phyloP scores from a whole-genome alignment of 345 rosid species.

The Populus deltoides region DNA sequence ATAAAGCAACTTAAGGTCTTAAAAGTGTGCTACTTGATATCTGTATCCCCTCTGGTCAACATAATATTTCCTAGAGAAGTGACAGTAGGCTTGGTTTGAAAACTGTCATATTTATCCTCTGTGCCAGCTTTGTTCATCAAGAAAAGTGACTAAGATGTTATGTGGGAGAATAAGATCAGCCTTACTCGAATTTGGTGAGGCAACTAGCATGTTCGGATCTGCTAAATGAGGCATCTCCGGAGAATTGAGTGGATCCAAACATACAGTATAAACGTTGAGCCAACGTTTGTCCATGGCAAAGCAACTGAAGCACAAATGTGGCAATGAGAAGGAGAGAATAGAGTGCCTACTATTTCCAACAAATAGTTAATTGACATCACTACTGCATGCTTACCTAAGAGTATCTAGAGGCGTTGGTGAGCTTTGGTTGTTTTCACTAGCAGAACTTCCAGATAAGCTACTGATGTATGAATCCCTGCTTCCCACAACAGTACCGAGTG shows the following conservation, averaged over 20 bases:
- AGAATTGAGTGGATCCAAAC: conserved; percentile 51
- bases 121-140: not conserved
- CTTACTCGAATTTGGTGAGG: conserved; percentile 36
- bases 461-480: conserved; percentile 33
- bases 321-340: conserved; percentile 17
- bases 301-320: conserved; percentile 24
- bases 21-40: not conserved
- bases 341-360: not conserved
- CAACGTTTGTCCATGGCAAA: conserved; percentile 50
- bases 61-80: not conserved
- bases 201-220: conserved; percentile 22
- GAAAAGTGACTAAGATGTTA: not conserved
- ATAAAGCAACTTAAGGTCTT: not conserved
- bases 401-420: conserved; percentile 33
- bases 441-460: conserved; percentile 38
- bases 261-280: conserved; percentile 68
- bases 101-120: conserved; percentile 1
- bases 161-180: not conserved
- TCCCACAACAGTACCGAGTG: conserved; percentile 27
- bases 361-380: conserved; percentile 7
- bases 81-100: not conserved
- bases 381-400: conserved; percentile 25
- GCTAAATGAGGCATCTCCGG: conserved; percentile 42
- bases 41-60: not conserved
- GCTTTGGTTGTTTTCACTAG: conserved; percentile 23